Evolutionary conservation across 805 yeast species (phyloP), one percentile per base, ranked within the genome.

Genomic region (Myxozyma mucilagina): DNA sequence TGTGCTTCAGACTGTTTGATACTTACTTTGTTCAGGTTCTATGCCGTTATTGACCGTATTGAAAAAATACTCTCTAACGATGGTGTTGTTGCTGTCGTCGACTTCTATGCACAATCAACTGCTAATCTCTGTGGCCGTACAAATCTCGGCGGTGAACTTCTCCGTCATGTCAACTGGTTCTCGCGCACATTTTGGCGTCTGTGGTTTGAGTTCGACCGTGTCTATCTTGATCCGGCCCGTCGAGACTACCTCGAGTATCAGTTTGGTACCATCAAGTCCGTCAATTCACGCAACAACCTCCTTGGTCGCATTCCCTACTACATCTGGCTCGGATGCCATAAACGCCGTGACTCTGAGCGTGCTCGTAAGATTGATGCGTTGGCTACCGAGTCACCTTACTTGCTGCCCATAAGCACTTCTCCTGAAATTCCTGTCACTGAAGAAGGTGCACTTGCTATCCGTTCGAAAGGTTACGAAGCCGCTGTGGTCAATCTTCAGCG

Each of bases 161-260:
- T 84, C 69, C 80, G 96, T 70, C 87, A 87, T 71, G 85, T 83
- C 63, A 86, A 90, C 32, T 89, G 96, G 96, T 63, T 87, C 59
- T 79, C 82, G 53, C 80, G 96, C 71, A 87, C 89, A 35, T 89
- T 89, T 72, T 89, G 96, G 96, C 81, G 91, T 70, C 77, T 86
- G 47, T 89, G 96, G 96, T 89, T 89, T 73, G 96, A 89, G 74
- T 86, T 87, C 56, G 96, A 89, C 73, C 81, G 86, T 59, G 96
- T 89, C 2, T 86, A 84, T 69, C 79, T 89, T 67, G 96, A 89
- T 71, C 84, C 91, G 36, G 82, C 90, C 7, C 83, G 96, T 76
- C 83, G 96, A 75, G 90, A 87, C 70, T 89, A 88, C 74, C 79
- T 89, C 69, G 96, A 89, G 73, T 87, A 89, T 75, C 82, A 83